Conservation (phyloP, 768 basidiomycete genomes). For the Trametes cingulata region DNA sequence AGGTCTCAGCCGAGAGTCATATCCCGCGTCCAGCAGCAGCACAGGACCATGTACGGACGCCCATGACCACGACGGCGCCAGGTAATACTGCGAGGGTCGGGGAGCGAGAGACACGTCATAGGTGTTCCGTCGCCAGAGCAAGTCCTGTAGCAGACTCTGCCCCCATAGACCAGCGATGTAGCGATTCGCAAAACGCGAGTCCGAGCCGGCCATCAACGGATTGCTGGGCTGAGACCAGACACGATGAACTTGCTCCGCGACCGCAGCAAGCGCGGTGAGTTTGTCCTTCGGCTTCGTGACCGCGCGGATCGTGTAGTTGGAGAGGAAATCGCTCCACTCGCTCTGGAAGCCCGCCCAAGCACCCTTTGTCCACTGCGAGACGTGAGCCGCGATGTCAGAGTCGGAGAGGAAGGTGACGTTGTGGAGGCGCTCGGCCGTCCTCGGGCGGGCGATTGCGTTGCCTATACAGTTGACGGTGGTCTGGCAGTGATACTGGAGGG, state of each 20-base stretch:
- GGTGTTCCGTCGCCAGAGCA: background rate
- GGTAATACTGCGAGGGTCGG: background rate
- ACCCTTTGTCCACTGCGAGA: background rate
- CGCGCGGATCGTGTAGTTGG: background rate
- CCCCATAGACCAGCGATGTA: background rate
- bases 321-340: background rate
- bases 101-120: background rate
- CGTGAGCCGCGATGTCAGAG: background rate
- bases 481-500: background rate
- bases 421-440: background rate
- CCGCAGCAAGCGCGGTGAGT: background rate
- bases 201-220: no score
- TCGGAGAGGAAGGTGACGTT: background rate
- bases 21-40: no score
- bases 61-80: background rate
- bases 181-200: no score
- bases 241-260: background rate
- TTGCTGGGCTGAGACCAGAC: background rate
- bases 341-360: background rate
- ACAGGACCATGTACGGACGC: background rate
- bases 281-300: background rate
- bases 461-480: background rate
- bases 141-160: background rate
- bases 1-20: background rate
- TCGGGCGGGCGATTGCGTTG: background rate